Evolutionary conservation across 257 asterid genomes (phyloP).

Genomic region (Hygrophila difformis): DNA sequence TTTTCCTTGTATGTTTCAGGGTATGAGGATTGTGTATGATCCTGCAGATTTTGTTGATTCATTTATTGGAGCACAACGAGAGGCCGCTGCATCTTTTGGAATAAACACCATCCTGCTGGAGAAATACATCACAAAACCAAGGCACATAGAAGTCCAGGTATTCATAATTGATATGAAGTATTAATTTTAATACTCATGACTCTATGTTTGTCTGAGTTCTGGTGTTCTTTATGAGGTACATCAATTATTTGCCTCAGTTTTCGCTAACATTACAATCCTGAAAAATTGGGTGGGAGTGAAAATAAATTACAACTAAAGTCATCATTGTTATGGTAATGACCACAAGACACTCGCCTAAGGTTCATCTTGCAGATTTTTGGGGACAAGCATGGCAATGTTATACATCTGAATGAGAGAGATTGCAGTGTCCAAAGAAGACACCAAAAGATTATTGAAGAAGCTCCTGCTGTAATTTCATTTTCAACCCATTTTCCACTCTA

Average conservation of each 20-base stretch:
- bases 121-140: slow-evolving; percentile 89
- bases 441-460: slow-evolving; percentile 99
- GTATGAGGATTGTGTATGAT: slow-evolving; percentile 90
- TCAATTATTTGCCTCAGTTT: too few relatives aligned
- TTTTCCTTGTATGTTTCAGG: slow-evolving; percentile 47
- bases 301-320: slow-evolving; percentile 7
- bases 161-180: slow-evolving; percentile 17
- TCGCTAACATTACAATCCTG: too few relatives aligned
- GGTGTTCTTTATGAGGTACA: too few relatives aligned
- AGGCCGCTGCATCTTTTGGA: slow-evolving; percentile 99
- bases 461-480: slow-evolving; percentile 79
- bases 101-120: slow-evolving; percentile 79
- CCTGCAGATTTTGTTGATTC: slow-evolving; percentile 79
- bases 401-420: slow-evolving; percentile 95
- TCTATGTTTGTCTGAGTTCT: background rate
- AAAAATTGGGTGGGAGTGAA: slow-evolving; percentile 2
- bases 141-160: slow-evolving; percentile 99
- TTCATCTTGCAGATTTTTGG: slow-evolving; percentile 65
- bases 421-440: slow-evolving; percentile 99
- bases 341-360: background rate
- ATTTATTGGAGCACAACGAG: slow-evolving; percentile 93
- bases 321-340: slow-evolving; percentile 11
- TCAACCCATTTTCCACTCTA: slow-evolving; percentile 15
- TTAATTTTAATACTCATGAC: slow-evolving; percentile 10
- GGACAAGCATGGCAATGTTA: slow-evolving; percentile 74